Percentiles rank a stretch among this genome's conserved stretches.
Evolutionary conservation across 23 red algal genomes (phyloP).

Genomic region (Pyropia yezoensis): DNA sequence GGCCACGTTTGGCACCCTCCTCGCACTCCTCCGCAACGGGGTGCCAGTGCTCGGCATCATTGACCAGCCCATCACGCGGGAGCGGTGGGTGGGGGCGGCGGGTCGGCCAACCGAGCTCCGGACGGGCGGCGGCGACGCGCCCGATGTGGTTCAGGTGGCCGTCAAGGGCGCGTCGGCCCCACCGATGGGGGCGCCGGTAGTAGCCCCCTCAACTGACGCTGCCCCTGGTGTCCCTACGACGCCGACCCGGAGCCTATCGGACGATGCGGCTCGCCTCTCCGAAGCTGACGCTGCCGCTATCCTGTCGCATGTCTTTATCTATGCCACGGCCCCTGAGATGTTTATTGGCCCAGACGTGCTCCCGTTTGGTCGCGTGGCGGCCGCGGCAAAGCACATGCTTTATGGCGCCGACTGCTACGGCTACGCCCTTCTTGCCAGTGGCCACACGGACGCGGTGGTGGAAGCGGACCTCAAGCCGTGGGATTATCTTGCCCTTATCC

Average conservation of each 20-base stretch:
- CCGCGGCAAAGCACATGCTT: conserved; percentile 28
- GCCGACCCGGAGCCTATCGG: not conserved
- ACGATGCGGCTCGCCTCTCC: not conserved
- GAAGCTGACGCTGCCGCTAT: not conserved
- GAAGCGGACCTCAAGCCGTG: conserved; percentile 96
- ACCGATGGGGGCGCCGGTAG: not conserved
- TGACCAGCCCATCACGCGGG: conserved; percentile 65
- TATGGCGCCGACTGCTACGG: conserved; percentile 91
- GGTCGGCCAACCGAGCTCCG: conserved; percentile 46
- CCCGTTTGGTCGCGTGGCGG: conserved; percentile 38
- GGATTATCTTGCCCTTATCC: conserved; percentile 82
- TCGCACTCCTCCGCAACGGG: conserved; percentile 53
- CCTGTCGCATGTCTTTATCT: conserved; percentile 19
- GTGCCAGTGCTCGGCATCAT: conserved; percentile 74
- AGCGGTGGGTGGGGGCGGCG: conserved; percentile 73
- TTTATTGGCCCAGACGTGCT: conserved; percentile 42
- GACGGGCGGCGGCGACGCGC: not conserved
- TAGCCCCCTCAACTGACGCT: not conserved
- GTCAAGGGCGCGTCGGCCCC: conserved; percentile 3
- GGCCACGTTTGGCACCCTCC: conserved; percentile 89
- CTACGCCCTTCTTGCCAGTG: conserved; percentile 86
- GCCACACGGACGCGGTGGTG: conserved; percentile 62
- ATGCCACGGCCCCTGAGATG: conserved; percentile 87
- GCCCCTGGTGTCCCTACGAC: not conserved
- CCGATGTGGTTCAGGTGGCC: not conserved